Evolutionary conservation across 176 grass and related monocot species (phyloP), one percentile per base, ranked within the genome.

Genomic region (Otatea glauca): DNA sequence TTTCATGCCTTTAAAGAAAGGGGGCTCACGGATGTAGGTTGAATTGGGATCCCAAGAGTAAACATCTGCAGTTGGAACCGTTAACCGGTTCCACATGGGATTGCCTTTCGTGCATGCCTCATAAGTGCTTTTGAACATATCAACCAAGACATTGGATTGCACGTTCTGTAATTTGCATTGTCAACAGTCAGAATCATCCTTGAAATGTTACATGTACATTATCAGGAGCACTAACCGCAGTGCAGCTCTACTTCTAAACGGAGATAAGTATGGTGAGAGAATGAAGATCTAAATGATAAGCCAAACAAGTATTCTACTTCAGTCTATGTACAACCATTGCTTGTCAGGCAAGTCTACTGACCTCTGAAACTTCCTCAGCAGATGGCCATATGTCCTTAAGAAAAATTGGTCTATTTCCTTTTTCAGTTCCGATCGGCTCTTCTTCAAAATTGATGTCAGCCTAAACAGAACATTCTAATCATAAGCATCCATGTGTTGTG

Each of bases 381-480:
- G 92, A 87, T 32, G 92, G 94, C 92, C 92, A 94, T 78, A 97
- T 87, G 74, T 97, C 90, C 67, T 76, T 77, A 89, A 88, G 77
- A 75, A 94, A 42, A 94, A 79, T 12, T 79, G 59, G 42, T n/a
- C 24, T 65, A 29, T 79, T 44, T 3, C 5, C 77, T 34, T 35
- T 27, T 81, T 64, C 47, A 56, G 9, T 76, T 59, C 51, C 53
- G 38, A 76, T 76, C 1, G 53, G 74, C 20, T 59, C 53, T 53
- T 59, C 20, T 41, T 76, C 51, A 76, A 76, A 58, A 58, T 59
- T 41, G 74, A 76, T 59, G 20, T 42, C 74, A 76, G 41, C 53
- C 74, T 76, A 59, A 59, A 59, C 53, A 76, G 2, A n/a, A 58
- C 18, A 39, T 34, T 38, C 34, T 8, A 58, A 41, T n/a, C 34